Base-by-base conservation (phyloP, 768 basidiomycete species). In the Phylloporus sp. region DNA sequence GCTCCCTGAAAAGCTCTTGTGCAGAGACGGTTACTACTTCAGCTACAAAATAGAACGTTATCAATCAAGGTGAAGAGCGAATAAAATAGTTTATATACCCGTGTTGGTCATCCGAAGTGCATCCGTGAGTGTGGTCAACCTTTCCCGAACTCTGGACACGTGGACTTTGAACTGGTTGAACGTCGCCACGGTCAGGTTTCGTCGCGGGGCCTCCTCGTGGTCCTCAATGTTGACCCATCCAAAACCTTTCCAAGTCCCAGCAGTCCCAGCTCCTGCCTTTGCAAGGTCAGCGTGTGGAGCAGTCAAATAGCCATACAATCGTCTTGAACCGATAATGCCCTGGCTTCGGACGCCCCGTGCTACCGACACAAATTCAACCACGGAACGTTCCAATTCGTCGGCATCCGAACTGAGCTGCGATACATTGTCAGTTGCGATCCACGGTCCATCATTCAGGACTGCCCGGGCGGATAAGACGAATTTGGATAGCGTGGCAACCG, bases 381-480 rank as follows among this genome's bases (percentile, higher is more conserved):
- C 74, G 0, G 86, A 85, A 18, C 80, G 78, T 49, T 88, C 86
- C 6, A 91, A 73, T 59, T 89, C 88, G 34, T 82, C 77, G 0
- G 86, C 86, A 61, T 90, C 88, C 2, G 77, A 74, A 57, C 82
- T 81, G 58, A 89, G 85, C 34, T 86, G 80, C 4, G 54, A 58
- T 5, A 68, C 57, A 16, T 46, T 53, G 23, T 65, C 60, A 22
- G 24, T 52, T 10, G 35, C 23, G 12, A 32, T 58, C 70, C 68
- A 65, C 0, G 67, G 63, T 2, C 58, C 69, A 47, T 68, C 59
- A 46, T 76, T 80, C 4, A 85, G 75, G 65, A 88, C 82, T 2
- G 94, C 92, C 24, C 93, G 84, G 1, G 89, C 84, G 10, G 88
- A 91, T 2, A 95, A 77, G 29, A 95, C 86, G 26, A 97, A 80